Evolutionary conservation across 2,329 filamentous ascomycete genomes (phyloP).

Genomic region (Aspergillus sp.): DNA sequence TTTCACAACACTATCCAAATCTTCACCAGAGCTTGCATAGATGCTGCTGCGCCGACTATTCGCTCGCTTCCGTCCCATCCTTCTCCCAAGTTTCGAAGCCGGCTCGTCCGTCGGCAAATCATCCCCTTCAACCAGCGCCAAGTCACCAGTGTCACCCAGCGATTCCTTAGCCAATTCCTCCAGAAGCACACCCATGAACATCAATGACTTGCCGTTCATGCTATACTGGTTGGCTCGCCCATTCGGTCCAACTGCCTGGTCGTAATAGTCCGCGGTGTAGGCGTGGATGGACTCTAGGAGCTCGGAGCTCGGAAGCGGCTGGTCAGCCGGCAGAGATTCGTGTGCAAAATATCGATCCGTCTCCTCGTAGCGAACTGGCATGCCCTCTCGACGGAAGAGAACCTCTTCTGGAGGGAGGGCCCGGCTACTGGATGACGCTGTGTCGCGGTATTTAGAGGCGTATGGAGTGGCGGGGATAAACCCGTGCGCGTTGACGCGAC

Average conservation of each 20-base stretch:
- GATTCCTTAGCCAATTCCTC: slow-evolving; percentile 56
- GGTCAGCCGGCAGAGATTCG: slow-evolving; percentile 40
- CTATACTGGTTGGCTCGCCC: slow-evolving; percentile 48
- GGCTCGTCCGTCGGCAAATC: slow-evolving; percentile 24
- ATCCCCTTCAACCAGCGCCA: slow-evolving; percentile 56
- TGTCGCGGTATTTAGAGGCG: slow-evolving; percentile 34
- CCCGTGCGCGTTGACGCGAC: slow-evolving; percentile 46
- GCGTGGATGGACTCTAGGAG: slow-evolving; percentile 58
- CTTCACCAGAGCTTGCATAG: slow-evolving; percentile 26
- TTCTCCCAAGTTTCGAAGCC: slow-evolving; percentile 1
- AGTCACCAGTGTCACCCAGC: slow-evolving; percentile 58
- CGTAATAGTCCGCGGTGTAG: slow-evolving; percentile 59
- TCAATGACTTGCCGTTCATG: slow-evolving; percentile 63
- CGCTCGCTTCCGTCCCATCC: slow-evolving; percentile 20
- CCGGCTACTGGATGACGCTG: slow-evolving; percentile 34
- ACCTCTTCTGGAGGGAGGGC: slow-evolving; percentile 58
- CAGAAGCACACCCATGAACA: slow-evolving; percentile 60
- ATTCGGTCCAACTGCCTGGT: slow-evolving; percentile 30
- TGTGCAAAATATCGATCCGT: slow-evolving; percentile 57
- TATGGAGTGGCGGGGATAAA: slow-evolving; percentile 27
- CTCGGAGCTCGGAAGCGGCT: slow-evolving; percentile 55
- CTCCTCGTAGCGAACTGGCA: slow-evolving; percentile 53
- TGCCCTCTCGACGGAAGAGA: slow-evolving; percentile 53
- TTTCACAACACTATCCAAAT: slow-evolving; percentile 19
- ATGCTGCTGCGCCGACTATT: slow-evolving; percentile 20